A percentile compares a stretch with the other conserved stretches of the same genome.
Conservation (phyloP, 352 stramenopile genomes). For the Aphanomyces astaci region DNA sequence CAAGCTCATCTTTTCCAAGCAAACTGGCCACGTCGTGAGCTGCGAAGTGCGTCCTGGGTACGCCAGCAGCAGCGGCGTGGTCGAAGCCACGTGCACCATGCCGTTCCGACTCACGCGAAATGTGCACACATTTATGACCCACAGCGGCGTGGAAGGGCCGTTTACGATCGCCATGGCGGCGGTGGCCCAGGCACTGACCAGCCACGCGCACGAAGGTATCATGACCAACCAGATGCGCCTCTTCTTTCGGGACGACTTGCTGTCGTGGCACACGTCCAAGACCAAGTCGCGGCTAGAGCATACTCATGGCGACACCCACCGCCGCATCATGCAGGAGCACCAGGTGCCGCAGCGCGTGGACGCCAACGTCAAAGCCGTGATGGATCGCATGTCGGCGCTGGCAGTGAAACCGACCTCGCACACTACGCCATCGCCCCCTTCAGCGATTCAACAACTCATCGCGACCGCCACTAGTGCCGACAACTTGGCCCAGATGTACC, state of each 20-base stretch:
- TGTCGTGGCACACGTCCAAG: conserved; percentile 84
- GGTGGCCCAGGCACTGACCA: conserved; percentile 70
- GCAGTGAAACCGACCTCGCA: conserved; percentile 41
- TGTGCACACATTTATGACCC: conserved; percentile 82
- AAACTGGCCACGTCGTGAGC: conserved; percentile 72
- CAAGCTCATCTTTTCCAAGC: conserved; percentile 71
- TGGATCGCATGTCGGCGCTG: conserved; percentile 68
- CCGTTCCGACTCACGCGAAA: conserved; percentile 86
- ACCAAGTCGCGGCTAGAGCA: conserved; percentile 34
- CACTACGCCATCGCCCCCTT: conserved; percentile 34
- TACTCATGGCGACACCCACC: conserved; percentile 39
- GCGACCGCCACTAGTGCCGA: conserved; percentile 76
- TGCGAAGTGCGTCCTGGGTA: conserved; percentile 80
- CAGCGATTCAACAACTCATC: conserved; percentile 57
- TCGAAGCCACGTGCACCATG: conserved; percentile 75
- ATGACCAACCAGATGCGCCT: conserved; percentile 79
- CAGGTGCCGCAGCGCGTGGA: conserved; percentile 81
- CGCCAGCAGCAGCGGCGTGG: conserved; percentile 67
- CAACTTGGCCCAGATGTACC: conserved; percentile 77
- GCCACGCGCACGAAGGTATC: conserved; percentile 57
- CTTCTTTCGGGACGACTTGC: conserved; percentile 83
- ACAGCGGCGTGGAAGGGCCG: conserved; percentile 68
- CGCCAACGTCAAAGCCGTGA: conserved; percentile 75
- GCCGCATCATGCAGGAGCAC: conserved; percentile 35
- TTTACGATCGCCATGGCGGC: conserved; percentile 81